Evolutionary conservation across 148 eudicot genomes (phyloP).

Genomic region (Rhododendron henanense): DNA sequence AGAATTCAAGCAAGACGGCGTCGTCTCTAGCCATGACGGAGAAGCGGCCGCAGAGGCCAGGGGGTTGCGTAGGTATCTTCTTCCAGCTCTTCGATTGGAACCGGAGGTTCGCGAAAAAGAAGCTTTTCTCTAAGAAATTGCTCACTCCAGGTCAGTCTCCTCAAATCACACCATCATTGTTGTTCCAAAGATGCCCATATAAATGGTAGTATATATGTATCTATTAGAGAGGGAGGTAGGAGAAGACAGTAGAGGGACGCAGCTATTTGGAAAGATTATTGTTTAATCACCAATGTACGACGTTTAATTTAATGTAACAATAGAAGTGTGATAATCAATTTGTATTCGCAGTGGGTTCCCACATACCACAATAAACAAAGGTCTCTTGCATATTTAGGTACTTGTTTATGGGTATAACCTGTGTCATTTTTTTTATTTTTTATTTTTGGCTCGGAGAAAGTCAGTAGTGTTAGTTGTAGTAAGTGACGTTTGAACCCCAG

Average conservation of each 20-base stretch:
- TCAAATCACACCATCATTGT: neutral
- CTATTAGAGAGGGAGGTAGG: neutral
- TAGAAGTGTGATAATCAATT: neutral
- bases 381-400: neutral
- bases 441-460: too few relatives aligned
- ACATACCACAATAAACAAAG: neutral
- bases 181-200: neutral
- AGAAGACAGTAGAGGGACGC: neutral
- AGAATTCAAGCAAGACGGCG: conserved; percentile 30
- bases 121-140: conserved; percentile 77
- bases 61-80: conserved; percentile 93
- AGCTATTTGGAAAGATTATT: neutral
- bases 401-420: neutral
- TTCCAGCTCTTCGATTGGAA: conserved; percentile 96
- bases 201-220: neutral
- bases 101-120: conserved; percentile 80
- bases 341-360: neutral
- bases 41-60: conserved; percentile 59
- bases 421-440: too few relatives aligned
- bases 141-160: conserved; percentile 63
- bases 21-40: conserved; percentile 61
- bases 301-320: too few relatives aligned
- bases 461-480: too few relatives aligned
- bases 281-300: neutral
- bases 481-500: too few relatives aligned